These are phyloP conservation scores for Arctostaphylos glauca DNA, from an alignment of 148 eudicot genomes.

Conservation along the genomic window DNA sequence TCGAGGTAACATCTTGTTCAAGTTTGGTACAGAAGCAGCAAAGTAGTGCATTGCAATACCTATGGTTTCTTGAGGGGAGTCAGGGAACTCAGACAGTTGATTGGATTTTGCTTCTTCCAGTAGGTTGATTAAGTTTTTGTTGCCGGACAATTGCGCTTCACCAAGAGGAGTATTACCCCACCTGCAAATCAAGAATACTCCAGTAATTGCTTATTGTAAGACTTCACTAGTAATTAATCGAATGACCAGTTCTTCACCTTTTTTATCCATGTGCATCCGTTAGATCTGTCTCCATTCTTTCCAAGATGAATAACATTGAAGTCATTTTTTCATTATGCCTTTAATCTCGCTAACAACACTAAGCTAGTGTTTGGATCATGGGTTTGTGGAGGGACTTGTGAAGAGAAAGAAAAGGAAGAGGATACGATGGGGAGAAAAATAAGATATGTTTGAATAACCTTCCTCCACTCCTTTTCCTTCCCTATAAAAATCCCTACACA, in stretches of 20 bases:
- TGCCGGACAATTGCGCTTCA: constrained; percentile 56
- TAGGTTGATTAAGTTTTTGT: constrained; percentile 58
- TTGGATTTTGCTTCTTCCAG: constrained; percentile 61
- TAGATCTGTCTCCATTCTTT: not conserved
- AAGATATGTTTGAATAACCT: not conserved
- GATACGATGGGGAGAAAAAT: not conserved
- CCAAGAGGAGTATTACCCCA: constrained; percentile 74
- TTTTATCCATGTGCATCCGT: not conserved
- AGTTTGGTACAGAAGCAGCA: not conserved
- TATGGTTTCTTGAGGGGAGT: constrained; percentile 31
- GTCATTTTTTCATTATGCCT: not conserved
- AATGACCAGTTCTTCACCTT: not conserved
- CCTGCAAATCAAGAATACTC: constrained; percentile 28
- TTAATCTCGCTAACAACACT: not conserved
- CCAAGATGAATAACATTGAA: not conserved
- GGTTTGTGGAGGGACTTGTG: not conserved
- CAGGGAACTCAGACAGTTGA: constrained; percentile 39
- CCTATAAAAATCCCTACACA: not conserved
- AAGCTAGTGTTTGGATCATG: not conserved
- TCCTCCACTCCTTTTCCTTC: not conserved
- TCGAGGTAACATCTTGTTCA: not conserved
- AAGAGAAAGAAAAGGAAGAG: not conserved
- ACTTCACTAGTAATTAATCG: not conserved
- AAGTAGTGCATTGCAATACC: constrained; percentile 34
- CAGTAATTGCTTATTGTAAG: not conserved